Evolutionary conservation across 495 filamentous ascomycete genomes (phyloP).

Genomic region (Aspergillus leporis): DNA sequence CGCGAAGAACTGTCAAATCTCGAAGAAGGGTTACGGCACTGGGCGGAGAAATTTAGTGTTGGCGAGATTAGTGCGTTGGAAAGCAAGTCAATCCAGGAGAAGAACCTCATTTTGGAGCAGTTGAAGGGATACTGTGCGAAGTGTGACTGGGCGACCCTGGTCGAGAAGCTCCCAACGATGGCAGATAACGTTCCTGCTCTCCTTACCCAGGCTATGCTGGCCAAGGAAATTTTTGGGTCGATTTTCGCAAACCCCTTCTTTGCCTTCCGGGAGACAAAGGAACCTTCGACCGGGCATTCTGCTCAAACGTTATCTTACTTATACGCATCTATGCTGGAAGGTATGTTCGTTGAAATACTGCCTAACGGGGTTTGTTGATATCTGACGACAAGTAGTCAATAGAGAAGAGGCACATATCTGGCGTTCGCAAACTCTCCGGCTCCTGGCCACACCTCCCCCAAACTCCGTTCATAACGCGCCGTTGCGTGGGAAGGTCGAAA

Average conservation of each 20-base stretch:
- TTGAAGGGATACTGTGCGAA: conserved; percentile 7
- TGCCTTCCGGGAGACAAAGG: not conserved
- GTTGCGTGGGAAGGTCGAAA: not conserved
- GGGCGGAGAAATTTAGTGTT: conserved; percentile 12
- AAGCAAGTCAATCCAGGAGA: not conserved
- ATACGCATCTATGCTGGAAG: conserved; percentile 6
- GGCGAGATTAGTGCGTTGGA: not conserved
- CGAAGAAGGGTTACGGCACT: conserved; percentile 6
- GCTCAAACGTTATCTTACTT: not conserved
- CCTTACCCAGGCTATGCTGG: conserved; percentile 11
- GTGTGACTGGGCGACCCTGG: not conserved
- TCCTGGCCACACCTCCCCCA: not conserved
- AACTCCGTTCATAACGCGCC: not conserved
- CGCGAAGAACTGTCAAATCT: conserved; percentile 9
- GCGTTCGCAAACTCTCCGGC: conserved; percentile 15
- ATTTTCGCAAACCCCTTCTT: conserved; percentile 18
- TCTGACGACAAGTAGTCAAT: not conserved
- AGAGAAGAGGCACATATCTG: conserved; percentile 9
- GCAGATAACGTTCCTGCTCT: conserved; percentile 1
- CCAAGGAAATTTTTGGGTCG: conserved; percentile 6
- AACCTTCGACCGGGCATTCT: not conserved
- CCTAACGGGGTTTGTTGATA: no score
- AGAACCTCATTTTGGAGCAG: not conserved
- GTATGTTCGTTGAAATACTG: not conserved
- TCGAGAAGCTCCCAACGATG: not conserved